phyloP scores from a whole-genome alignment of 176 grass and related monocot species.

The Oryza meyeriana region DNA sequence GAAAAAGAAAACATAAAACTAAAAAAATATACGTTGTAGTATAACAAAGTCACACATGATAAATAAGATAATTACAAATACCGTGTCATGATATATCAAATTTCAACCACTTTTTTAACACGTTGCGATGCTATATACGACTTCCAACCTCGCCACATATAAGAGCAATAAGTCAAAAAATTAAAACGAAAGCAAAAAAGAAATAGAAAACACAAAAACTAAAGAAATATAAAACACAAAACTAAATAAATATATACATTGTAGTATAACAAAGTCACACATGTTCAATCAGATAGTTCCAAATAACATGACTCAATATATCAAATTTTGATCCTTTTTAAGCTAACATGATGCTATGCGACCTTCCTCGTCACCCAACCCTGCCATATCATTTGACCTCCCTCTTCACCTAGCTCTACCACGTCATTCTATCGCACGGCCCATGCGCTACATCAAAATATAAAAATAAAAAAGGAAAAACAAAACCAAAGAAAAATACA shows the following conservation, averaged over 20 bases:
- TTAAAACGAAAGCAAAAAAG: not conserved
- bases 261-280: not conserved
- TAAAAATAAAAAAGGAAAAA: not conserved
- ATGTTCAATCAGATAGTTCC: not conserved
- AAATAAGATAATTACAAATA: not conserved
- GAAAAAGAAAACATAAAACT: not conserved
- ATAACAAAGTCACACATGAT: not conserved
- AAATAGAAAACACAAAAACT: too few species aligned
- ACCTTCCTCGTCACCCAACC: slow-evolving; percentile 12
- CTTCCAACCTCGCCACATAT: not conserved
- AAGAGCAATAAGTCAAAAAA: not conserved
- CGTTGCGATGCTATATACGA: not conserved
- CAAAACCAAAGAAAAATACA: not conserved
- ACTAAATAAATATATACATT: not conserved
- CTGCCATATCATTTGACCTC: too few species aligned
- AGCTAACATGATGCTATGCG: not conserved
- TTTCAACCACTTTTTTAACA: not conserved
- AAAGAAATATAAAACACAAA: not conserved
- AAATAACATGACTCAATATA: not conserved
- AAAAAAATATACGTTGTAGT: not conserved
- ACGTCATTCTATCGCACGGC: slow-evolving; percentile 2
- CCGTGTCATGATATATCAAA: not conserved
- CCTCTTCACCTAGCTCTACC: not conserved
- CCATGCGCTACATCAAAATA: not conserved
- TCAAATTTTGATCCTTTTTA: not conserved